A percentile compares a stretch with the other conserved stretches of the same genome.
These are phyloP conservation scores for Davidsoniella virescens DNA, from an alignment of 2,329 filamentous ascomycete genomes.

Conservation along the genomic window DNA sequence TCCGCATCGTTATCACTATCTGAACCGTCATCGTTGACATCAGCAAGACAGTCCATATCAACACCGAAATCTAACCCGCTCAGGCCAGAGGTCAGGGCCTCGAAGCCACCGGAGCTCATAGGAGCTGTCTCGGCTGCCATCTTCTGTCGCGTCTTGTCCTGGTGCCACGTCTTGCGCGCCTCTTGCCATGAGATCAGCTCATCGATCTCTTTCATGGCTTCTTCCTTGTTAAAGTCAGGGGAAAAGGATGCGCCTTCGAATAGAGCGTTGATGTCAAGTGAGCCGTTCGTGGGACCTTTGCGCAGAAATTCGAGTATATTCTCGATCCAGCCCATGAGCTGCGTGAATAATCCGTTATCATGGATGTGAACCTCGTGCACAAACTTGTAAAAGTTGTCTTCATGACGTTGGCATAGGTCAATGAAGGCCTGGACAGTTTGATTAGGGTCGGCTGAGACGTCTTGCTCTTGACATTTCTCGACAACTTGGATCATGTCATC, in stretches of 20 bases:
- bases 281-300: constrained; percentile 69
- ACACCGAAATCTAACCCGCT: constrained; percentile 77
- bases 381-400: constrained; percentile 97
- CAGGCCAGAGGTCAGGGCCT: constrained; percentile 43
- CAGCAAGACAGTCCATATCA: constrained; percentile 70
- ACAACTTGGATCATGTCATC: constrained; percentile 79
- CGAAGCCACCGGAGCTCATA: constrained; percentile 32
- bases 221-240: constrained; percentile 50
- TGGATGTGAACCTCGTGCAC: constrained; percentile 95
- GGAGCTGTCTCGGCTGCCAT: constrained; percentile 62
- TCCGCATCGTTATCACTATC: constrained; percentile 53
- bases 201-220: constrained; percentile 67
- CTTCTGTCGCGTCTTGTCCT: constrained; percentile 94
- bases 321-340: constrained; percentile 95
- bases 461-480: constrained; percentile 50
- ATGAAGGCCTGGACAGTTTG: constrained; percentile 98
- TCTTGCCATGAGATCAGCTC: constrained; percentile 84
- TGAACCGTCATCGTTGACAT: constrained; percentile 43
- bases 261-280: constrained; percentile 84
- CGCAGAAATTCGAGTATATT: constrained; percentile 86
- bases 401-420: constrained; percentile 84
- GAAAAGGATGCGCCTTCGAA: constrained; percentile 64
- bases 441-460: constrained; percentile 88
- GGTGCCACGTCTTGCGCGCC: constrained; percentile 92
- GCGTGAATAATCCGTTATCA: constrained; percentile 89